Evolutionary conservation across 2,329 filamentous ascomycete species (phyloP).

Genomic region (Nemania abortiva): DNA sequence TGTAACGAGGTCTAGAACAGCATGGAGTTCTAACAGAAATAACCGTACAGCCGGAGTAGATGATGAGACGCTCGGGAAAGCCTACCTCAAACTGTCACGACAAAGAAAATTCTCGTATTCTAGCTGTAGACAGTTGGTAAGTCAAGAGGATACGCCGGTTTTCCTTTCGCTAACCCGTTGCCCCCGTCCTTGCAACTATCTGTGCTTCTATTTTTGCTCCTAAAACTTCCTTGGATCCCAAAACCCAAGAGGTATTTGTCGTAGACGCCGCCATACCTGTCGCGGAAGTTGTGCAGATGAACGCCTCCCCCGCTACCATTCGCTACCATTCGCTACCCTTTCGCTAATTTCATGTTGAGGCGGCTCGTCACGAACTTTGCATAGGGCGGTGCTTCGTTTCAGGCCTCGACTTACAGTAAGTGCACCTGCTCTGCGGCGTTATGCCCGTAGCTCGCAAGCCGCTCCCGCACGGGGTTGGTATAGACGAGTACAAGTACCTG

Average conservation of each 20-base stretch:
- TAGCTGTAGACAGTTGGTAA: neutral
- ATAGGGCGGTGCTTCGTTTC: neutral
- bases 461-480: neutral
- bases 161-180: neutral
- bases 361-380: neutral
- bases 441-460: neutral
- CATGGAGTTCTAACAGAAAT: neutral
- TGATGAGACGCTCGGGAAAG: neutral
- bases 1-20: neutral
- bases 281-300: neutral
- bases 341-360: neutral
- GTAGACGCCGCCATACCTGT: neutral
- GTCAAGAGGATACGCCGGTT: neutral
- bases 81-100: slow-evolving; percentile 3
- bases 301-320: neutral
- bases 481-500: neutral
- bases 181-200: neutral
- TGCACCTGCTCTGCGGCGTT: neutral
- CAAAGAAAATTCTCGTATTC: neutral
- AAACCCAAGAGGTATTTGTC: neutral
- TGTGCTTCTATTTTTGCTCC: neutral
- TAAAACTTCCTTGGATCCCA: neutral
- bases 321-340: neutral
- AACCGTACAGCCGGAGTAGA: neutral
- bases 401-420: neutral